Conservation (phyloP, 805 yeast species). For the Pichia californica region DNA sequence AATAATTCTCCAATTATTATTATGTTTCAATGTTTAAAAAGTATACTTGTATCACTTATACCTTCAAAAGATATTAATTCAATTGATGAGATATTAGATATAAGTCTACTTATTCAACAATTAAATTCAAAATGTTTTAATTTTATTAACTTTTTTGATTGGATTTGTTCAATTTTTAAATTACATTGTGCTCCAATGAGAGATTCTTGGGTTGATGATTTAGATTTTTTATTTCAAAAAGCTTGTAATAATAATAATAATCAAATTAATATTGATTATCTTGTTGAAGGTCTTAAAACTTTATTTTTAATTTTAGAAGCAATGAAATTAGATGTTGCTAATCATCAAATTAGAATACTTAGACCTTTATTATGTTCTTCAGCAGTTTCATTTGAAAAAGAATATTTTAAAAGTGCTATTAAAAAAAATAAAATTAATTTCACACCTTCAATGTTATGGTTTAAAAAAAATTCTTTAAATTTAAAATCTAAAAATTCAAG, state of each 20-base stretch:
- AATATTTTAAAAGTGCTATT: conserved; percentile 57
- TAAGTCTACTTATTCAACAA: conserved; percentile 72
- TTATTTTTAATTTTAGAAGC: conserved; percentile 83
- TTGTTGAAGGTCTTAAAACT: conserved; percentile 72
- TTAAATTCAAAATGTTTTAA: conserved; percentile 63
- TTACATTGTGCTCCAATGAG: conserved; percentile 96
- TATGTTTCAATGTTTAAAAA: conserved; percentile 70
- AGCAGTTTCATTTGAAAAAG: conserved; percentile 83
- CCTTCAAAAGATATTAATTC: conserved; percentile 68
- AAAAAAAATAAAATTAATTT: conserved; percentile 53
- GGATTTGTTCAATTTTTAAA: conserved; percentile 75
- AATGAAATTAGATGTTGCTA: conserved; percentile 92
- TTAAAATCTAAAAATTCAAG: conserved; percentile 15
- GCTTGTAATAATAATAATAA: conserved; percentile 28
- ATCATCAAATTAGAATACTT: conserved; percentile 82
- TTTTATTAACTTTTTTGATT: conserved; percentile 60
- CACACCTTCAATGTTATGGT: conserved; percentile 63
- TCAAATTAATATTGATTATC: conserved; percentile 28
- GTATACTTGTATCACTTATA: conserved; percentile 64
- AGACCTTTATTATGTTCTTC: conserved; percentile 82
- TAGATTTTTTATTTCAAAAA: conserved; percentile 53
- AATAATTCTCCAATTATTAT: conserved; percentile 43
- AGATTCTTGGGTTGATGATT: conserved; percentile 80
- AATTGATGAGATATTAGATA: conserved; percentile 68
- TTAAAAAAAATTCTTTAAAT: conserved; percentile 30